These are phyloP conservation scores for Royoungia palumana DNA, from an alignment of 768 basidiomycete genomes.

Conservation along the genomic window DNA sequence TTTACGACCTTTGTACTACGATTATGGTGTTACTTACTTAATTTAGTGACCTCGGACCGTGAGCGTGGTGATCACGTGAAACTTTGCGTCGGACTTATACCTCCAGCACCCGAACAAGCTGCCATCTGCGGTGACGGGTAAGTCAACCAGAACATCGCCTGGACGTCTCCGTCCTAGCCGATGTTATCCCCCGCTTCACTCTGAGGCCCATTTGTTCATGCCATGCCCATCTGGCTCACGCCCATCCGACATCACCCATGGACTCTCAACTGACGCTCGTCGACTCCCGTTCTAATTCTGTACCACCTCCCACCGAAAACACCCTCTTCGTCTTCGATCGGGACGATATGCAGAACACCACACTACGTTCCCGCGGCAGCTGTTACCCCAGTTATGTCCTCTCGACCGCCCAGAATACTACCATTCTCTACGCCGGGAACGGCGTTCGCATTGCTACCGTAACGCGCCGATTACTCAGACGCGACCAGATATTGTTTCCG, in stretches of 20 bases:
- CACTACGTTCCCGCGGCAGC: background rate
- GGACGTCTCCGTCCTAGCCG: too few species aligned
- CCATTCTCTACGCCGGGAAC: slow-evolving; percentile 5
- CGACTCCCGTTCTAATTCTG: background rate
- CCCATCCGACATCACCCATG: background rate
- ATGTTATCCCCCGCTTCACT: too few species aligned
- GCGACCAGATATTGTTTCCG: slow-evolving; percentile 14
- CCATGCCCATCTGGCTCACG: too few species aligned
- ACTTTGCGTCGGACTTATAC: too few species aligned
- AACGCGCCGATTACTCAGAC: slow-evolving; percentile 8
- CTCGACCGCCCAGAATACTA: background rate
- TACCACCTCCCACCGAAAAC: background rate
- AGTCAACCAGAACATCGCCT: too few species aligned
- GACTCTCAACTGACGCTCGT: slow-evolving; percentile 19
- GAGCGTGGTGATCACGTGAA: too few species aligned
- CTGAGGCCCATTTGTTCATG: too few species aligned
- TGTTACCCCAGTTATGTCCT: slow-evolving; percentile 10
- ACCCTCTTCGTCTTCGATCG: slow-evolving; percentile 8
- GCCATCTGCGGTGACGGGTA: too few species aligned
- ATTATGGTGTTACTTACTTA: too few species aligned
- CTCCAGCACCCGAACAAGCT: too few species aligned
- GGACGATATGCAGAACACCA: slow-evolving; percentile 13
- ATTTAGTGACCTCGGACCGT: too few species aligned
- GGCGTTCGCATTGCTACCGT: slow-evolving; percentile 9
- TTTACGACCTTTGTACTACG: too few species aligned